Percentiles rank a stretch among this genome's conserved stretches.
Evolutionary conservation across 768 basidiomycete species (phyloP).

Genomic region (Postia placenta): DNA sequence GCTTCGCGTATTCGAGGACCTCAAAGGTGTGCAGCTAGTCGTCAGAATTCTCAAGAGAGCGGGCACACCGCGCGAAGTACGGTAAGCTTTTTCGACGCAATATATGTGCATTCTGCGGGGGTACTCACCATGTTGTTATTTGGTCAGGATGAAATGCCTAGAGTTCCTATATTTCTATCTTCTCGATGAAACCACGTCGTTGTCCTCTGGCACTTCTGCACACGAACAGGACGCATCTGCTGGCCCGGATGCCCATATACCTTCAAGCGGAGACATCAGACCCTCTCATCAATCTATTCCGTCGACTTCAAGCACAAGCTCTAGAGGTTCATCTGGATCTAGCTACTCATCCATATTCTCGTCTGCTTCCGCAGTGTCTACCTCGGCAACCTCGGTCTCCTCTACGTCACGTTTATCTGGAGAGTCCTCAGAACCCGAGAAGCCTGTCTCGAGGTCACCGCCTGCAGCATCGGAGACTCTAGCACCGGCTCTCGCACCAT

Average conservation of each 20-base stretch:
- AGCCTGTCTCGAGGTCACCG: background rate
- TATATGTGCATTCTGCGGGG: background rate
- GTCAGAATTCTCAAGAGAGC: slow-evolving; percentile 87
- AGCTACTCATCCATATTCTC: slow-evolving; percentile 15
- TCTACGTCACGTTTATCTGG: slow-evolving; percentile 11
- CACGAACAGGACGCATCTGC: background rate
- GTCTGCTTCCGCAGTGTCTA: slow-evolving; percentile 9
- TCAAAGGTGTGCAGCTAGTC: slow-evolving; percentile 71
- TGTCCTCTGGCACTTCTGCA: background rate
- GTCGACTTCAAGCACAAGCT: slow-evolving; percentile 1
- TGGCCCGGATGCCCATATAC: background rate
- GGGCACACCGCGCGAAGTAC: slow-evolving; percentile 79
- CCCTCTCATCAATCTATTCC: slow-evolving; percentile 2
- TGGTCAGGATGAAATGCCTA: slow-evolving; percentile 84
- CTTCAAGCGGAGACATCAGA: slow-evolving; percentile 9
- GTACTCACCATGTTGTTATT: background rate
- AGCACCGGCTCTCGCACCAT: slow-evolving; percentile 2
- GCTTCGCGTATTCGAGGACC: slow-evolving; percentile 72
- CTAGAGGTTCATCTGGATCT: slow-evolving; percentile 5
- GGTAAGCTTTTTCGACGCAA: slow-evolving; percentile 40
- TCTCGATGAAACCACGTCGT: slow-evolving; percentile 61
- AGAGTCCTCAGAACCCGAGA: too few relatives aligned
- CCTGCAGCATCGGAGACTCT: background rate
- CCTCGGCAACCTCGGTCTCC: slow-evolving; percentile 11
- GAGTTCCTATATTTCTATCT: slow-evolving; percentile 96